Evolutionary conservation across 2,329 filamentous ascomycete species (phyloP), one percentile per base, ranked within the genome.

Genomic region (Mollisia scopiformis): DNA sequence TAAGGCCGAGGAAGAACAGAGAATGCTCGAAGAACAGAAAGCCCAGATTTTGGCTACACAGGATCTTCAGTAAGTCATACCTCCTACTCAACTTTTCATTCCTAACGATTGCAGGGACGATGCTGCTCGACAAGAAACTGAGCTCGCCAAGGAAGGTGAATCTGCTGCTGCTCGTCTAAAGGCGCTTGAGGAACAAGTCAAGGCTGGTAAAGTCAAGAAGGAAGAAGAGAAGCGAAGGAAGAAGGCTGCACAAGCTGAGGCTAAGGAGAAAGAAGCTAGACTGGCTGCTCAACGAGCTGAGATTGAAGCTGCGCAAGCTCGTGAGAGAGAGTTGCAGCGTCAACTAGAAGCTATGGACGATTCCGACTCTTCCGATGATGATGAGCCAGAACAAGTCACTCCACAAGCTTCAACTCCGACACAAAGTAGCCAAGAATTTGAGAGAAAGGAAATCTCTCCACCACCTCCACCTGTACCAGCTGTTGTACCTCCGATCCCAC

Each of bases 221-320:
- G 91, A 96, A 68, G 95, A 99, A 75, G 95, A 97, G 78, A 97
- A 96, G 81, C 91, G 89, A 65, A 89, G 86, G 69, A 95, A 93
- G 80, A 93, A 97, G 79, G 94, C 92, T 23, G 93, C 93, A 10
- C 82, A 91, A 71, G 90, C 90, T 53, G 92, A 95, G 68, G 87
- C 93, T 7, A 94, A 92, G 75, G 92, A 97, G 70, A 93, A 96
- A 74, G 94, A 98, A 75, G 82, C 88, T 56, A 89, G 90, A 74
- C 81, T 97, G 66, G 91, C 91, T 25, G 89, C 91, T 35, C 91
- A 95, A 70, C 88, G 92, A 68, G 93, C 92, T 1, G 94, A 99
- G 76, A 90, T 98, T 59, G 95, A 98, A 76, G 92, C 91, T 31
- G 93, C 94, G 6, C 90, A 89, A 71, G 92, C 96, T 78, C 88